phyloP scores from a whole-genome alignment of 2,329 filamentous ascomycete species.

The Sporothrix protearum region DNA sequence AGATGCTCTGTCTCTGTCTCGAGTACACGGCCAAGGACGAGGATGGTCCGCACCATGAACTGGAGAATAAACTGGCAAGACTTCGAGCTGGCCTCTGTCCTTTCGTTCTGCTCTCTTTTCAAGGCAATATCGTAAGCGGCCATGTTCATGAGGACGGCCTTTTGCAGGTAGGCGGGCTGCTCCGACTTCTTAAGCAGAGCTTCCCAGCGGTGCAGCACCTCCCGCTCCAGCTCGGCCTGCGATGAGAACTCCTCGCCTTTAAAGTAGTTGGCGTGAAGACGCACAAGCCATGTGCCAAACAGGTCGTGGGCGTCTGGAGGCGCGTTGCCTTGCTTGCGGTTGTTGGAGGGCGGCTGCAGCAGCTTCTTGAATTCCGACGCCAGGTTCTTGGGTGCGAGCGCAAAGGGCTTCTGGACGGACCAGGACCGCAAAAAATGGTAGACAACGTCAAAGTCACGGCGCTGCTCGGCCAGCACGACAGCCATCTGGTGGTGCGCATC shows the following conservation, averaged over 20 bases:
- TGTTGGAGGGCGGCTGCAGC: conserved; percentile 36
- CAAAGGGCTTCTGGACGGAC: conserved; percentile 69
- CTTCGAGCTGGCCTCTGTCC: conserved; percentile 43
- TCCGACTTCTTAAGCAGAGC: conserved; percentile 67
- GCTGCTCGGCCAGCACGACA: conserved; percentile 73
- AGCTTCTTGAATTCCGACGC: conserved; percentile 68
- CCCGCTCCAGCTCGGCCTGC: conserved; percentile 77
- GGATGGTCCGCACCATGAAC: conserved; percentile 75
- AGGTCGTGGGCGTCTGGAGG: conserved; percentile 57
- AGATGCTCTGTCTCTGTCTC: conserved; percentile 29
- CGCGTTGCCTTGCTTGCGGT: conserved; percentile 31
- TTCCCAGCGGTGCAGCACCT: conserved; percentile 75
- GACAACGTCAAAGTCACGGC: conserved; percentile 72
- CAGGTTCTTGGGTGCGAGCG: conserved; percentile 70
- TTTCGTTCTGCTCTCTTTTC: conserved; percentile 51
- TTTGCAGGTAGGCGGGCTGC: conserved; percentile 64
- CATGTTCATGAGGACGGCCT: conserved; percentile 82
- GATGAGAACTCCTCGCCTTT: conserved; percentile 70
- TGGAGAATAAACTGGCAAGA: conserved; percentile 65
- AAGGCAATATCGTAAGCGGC: conserved; percentile 72
- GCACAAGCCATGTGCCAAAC: conserved; percentile 76
- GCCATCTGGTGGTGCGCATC: conserved; percentile 86
- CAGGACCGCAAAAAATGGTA: conserved; percentile 88
- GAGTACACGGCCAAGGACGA: conserved; percentile 66
- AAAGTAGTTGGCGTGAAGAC: conserved; percentile 80